Evolutionary conservation across 2,329 filamentous ascomycete species (phyloP), one percentile per base, ranked within the genome.

Genomic region (Bisporella sp.): DNA sequence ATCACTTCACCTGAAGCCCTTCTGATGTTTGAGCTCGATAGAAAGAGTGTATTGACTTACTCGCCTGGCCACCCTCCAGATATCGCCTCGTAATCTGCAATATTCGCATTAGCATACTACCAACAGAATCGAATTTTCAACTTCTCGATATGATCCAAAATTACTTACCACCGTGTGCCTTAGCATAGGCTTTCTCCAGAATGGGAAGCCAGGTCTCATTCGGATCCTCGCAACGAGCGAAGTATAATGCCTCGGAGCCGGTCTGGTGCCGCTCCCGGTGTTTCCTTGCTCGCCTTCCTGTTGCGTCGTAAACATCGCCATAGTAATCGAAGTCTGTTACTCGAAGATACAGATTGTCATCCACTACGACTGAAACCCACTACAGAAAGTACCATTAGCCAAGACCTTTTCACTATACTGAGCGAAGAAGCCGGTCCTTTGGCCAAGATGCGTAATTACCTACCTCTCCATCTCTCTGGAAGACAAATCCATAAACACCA

Each of bases 341-440:
- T 48, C 83, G 85, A n/a, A 95, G 77, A 64, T 88, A 95, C 1
- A 96, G 74, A 68, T 93, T 93, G 67, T 96, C 90, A 62, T 96
- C 90, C 51, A 96, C 82, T 53, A 96, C 89, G 54, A 87, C 89
- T 58, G 89, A 88, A 47, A 91, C 85, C 90, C 89, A 96, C 66
- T 21, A 21, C 21, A 21, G 21, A 21, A 21, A 21, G 21, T 2
- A 21, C 21, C 21, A 21, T 21, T 21, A 21, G 21, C 21, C 21
- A 21, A 21, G 2, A 21, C 21, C 21, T 21, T 21, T 21, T 21
- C 21, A 21, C 21, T 3, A 21, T 21, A 21, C 21, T 21, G 21
- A 21, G 21, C 21, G 21, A 21, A 21, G 21, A 21, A 21, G 21
- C 21, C 21, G 21, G 21, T 21, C 21, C 21, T 3, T 21, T 21